These are phyloP conservation scores for Paraurostyla sp. DNA, from an alignment of 73 alveolate species.

Conservation along the genomic window DNA sequence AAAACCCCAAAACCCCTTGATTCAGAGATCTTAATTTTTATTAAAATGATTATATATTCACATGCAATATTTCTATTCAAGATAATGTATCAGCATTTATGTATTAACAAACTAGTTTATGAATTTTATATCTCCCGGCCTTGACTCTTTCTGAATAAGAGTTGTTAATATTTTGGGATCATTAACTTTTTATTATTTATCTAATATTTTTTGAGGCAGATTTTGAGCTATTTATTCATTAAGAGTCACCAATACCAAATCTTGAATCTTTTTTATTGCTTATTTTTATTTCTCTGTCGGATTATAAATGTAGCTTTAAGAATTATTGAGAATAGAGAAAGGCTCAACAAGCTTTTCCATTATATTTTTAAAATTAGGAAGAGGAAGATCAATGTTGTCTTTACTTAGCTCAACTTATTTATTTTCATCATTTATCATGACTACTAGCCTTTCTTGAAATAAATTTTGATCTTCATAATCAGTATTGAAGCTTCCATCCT, in stretches of 20 bases:
- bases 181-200: background rate
- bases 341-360: slow-evolving; percentile 7
- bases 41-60: background rate
- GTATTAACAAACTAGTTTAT: slow-evolving; percentile 31
- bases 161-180: slow-evolving; percentile 32
- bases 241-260: background rate
- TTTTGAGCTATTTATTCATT: slow-evolving; percentile 36
- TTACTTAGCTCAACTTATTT: slow-evolving; percentile 1
- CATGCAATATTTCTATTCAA: slow-evolving; percentile 43
- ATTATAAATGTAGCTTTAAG: background rate
- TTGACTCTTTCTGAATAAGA: background rate
- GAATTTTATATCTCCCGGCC: slow-evolving; percentile 26
- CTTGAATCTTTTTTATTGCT: slow-evolving; percentile 1
- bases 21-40: background rate
- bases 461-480: background rate
- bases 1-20: slow-evolving; percentile 41
- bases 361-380: slow-evolving; percentile 28
- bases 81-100: slow-evolving; percentile 42
- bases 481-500: background rate
- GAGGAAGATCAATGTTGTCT: background rate
- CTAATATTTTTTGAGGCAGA: slow-evolving; percentile 14
- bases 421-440: slow-evolving; percentile 41
- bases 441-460: slow-evolving; percentile 46
- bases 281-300: slow-evolving; percentile 33
- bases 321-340: slow-evolving; percentile 18